Base-by-base conservation (phyloP, 1,284 basidiomycete genomes). In the Stygiomarasmius scandens region DNA sequence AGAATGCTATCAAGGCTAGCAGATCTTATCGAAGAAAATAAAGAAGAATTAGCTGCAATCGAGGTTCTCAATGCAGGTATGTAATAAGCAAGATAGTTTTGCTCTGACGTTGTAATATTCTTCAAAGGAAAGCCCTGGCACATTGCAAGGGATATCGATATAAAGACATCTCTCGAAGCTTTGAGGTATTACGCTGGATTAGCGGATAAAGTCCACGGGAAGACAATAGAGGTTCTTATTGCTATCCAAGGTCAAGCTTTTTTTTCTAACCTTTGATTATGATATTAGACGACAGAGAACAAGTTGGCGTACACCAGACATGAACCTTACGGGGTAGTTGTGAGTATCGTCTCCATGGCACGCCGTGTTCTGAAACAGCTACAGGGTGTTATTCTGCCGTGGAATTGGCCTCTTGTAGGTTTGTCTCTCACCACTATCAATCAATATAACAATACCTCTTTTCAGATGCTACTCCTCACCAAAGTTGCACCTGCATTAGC, bases 281-380 rank as follows among this genome's bases (percentile, higher is more conserved):
- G 5, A 89, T 92, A 69, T 49, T 55, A 83, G 83, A 88, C 86
- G 43, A 73, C 74, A 58, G 79, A 87, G 62, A 67, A 67, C 23
- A 90, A 89, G 70, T 75, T 92, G 59, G 82, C 80, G 2, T 93
- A 90, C 74, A 89, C 91, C 19, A 80, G 86, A 32, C 91, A 93
- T 70, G 94, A 96, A 74, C 93, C 94, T 20, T 88, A 93, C 65
- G 94, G 94, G 64, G 93, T 95, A 58, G 82, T 85, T 24, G 76
- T 74, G 56, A 23, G 70, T 46, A 4, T 14, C 12, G 16, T 34
- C 22, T 19, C 5, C 3, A 19, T 27, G 6, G 5, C 23, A 24
- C 20, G 19, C 44, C 36, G 2, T 23, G 11, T 50, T 10, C 20
- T 20, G 25, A 4, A 32, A 14, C 29, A 12, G 5, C n/a, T n/a